Percentiles rank a stretch among this genome's conserved stretches.
Evolutionary conservation across 2,329 filamentous ascomycete species (phyloP).

Genomic region (Sporothrix protearum): DNA sequence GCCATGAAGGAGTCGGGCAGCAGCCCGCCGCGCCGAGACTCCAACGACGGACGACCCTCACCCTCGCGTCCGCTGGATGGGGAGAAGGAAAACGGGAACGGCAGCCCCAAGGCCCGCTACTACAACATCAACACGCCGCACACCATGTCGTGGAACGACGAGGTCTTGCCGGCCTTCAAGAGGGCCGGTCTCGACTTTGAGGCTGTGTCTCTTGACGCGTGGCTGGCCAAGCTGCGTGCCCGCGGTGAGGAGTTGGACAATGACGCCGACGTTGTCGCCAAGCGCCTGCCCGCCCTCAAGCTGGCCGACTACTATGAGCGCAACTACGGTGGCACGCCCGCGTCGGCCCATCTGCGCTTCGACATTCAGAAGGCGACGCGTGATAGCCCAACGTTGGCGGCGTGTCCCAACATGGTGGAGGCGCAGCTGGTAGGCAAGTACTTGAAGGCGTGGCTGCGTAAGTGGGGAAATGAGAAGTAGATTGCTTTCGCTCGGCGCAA

Average conservation of each 20-base stretch:
- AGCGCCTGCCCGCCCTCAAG: constrained; percentile 26
- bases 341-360: constrained; percentile 21
- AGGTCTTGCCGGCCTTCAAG: constrained; percentile 48
- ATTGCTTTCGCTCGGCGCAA: no score
- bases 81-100: no score
- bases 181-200: constrained; percentile 45
- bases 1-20: constrained; percentile 7
- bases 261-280: constrained; percentile 14
- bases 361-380: constrained; percentile 18
- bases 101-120: constrained; percentile 37
- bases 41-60: no score
- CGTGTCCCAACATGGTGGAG: constrained; percentile 22
- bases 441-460: constrained; percentile 25
- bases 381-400: constrained; percentile 22
- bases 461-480: constrained; percentile 10
- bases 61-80: no score
- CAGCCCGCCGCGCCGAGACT: background rate
- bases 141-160: constrained; percentile 47
- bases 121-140: constrained; percentile 49
- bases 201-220: constrained; percentile 45
- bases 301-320: constrained; percentile 25
- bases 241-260: constrained; percentile 19
- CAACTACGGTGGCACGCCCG: constrained; percentile 9
- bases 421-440: constrained; percentile 24
- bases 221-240: constrained; percentile 21